Base-by-base conservation (phyloP, 192 early-diverging fungal species). In the Coemansia sp. region DNA sequence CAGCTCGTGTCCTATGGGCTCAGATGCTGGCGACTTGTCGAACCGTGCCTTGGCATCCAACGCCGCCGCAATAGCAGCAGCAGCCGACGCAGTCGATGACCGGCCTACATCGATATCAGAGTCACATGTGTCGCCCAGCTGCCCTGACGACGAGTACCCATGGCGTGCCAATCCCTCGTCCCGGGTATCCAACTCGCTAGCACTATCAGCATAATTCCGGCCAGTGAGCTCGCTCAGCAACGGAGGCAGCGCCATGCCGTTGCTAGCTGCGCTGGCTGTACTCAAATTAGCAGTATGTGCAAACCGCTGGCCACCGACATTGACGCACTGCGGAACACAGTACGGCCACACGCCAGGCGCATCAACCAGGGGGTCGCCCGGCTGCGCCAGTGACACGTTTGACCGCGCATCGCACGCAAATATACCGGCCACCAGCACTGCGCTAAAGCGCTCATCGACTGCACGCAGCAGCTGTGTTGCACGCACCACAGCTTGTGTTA, bases 391-490 rank as follows among this genome's bases (percentile, higher is more conserved):
- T 7, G 79, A 68, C 26, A 69, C 49, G 26, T 54, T 68, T 7
- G 77, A 73, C n/a, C 68, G 64, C 3, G 54, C 50, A 31, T 76
- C 79, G 36, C 63, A 63, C 11, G 66, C 24, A 44, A 67, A 81
- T 25, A 81, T 66, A 25, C 79, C 79, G 10, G 69, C 74, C 5
- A 73, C 74, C 9, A 81, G 63, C 0, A 81, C 65, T 26, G 63
- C 70, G 26, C 40, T 63, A 25, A 66, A 76, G 8, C 79, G 57
- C 53, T 81, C 79, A 23, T 81, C 79, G 1, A 64, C 67, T 0
- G 73, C 73, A 0, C 79, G 64, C 28, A 81, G 46, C 36, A 71
- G 56, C 64, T 73, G 79, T 4, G 79, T 76, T 1, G 74, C 70
- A 1, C 74, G 47, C 5, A 58, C 49, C 4, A 76, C 70, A 0